Evolutionary conservation across 331 rosid species (phyloP).

Genomic region (Arachis monticola): DNA sequence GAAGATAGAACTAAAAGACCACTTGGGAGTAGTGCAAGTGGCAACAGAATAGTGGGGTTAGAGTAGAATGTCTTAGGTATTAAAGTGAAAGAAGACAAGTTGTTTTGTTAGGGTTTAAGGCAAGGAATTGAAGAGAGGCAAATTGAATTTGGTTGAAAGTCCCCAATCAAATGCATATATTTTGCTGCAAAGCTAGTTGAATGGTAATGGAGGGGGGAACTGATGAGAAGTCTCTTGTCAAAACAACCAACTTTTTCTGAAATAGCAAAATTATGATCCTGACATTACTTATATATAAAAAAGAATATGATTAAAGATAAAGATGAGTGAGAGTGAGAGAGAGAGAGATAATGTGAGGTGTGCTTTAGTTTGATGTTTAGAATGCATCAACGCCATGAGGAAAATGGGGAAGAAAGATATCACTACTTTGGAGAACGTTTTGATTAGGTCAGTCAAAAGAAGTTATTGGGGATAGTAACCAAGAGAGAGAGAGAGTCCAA

Average conservation of each 20-base stretch:
- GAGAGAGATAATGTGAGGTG: not conserved
- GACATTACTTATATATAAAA: slow-evolving; percentile 29
- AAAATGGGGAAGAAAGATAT: slow-evolving; percentile 58
- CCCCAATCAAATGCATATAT: slow-evolving; percentile 55
- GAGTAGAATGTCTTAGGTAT: slow-evolving; percentile 17
- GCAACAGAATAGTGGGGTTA: slow-evolving; percentile 32
- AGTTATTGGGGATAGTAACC: slow-evolving; percentile 51
- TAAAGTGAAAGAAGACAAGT: slow-evolving; percentile 38
- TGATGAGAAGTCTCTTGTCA: slow-evolving; percentile 20
- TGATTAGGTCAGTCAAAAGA: slow-evolving; percentile 91
- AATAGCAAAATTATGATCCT: slow-evolving; percentile 39
- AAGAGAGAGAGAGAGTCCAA: slow-evolving; percentile 52
- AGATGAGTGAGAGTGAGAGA: slow-evolving; percentile 21
- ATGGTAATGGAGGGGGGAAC: not conserved
- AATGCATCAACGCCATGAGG: slow-evolving; percentile 39
- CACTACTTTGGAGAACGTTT: slow-evolving; percentile 58
- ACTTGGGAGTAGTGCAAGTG: slow-evolving; percentile 43
- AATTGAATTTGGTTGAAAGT: slow-evolving; percentile 39
- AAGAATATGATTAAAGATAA: slow-evolving; percentile 57
- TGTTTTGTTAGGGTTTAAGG: slow-evolving; percentile 21
- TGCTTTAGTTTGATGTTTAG: slow-evolving; percentile 42
- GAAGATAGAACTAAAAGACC: slow-evolving; percentile 35
- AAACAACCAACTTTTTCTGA: slow-evolving; percentile 36
- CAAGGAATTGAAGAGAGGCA: slow-evolving; percentile 5
- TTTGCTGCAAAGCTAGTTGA: slow-evolving; percentile 4